phyloP scores from a whole-genome alignment of 306 rosid genomes.

The Cucumis cinereus region DNA sequence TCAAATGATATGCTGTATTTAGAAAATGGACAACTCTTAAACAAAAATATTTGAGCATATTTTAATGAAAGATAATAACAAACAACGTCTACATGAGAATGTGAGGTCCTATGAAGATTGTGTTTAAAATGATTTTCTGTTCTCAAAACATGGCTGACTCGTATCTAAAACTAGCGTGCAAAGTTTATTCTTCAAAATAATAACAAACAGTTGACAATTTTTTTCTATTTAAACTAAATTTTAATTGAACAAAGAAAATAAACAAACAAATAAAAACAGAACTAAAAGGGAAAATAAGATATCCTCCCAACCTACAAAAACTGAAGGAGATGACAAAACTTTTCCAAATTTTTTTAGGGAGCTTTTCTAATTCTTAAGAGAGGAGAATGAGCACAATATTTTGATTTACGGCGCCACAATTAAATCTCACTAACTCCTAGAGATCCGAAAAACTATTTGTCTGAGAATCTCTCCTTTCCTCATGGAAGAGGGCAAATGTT shows the following conservation, averaged over 20 bases:
- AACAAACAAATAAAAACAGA: not conserved
- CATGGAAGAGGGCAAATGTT: not conserved
- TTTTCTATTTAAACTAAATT: not conserved
- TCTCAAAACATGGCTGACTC: not conserved
- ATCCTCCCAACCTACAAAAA: not conserved
- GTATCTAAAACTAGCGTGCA: not conserved
- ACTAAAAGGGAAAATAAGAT: not conserved
- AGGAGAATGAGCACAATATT: not conserved
- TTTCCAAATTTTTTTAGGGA: not conserved
- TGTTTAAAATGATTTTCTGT: not conserved
- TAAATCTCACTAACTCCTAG: not conserved
- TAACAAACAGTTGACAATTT: not conserved
- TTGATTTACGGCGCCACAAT: not conserved
- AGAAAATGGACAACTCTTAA: not conserved
- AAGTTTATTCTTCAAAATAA: not conserved
- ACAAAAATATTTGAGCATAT: not conserved
- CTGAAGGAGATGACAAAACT: not conserved
- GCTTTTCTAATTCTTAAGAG: not conserved
- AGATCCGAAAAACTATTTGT: not conserved
- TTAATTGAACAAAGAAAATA: not conserved
- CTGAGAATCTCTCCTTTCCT: not conserved
- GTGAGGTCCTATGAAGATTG: not conserved
- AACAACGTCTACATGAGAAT: not conserved
- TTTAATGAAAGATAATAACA: not conserved
- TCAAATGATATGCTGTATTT: not conserved